Conservation (phyloP, 2,329 filamentous ascomycete genomes). For the Fusarium gaditjirri region DNA sequence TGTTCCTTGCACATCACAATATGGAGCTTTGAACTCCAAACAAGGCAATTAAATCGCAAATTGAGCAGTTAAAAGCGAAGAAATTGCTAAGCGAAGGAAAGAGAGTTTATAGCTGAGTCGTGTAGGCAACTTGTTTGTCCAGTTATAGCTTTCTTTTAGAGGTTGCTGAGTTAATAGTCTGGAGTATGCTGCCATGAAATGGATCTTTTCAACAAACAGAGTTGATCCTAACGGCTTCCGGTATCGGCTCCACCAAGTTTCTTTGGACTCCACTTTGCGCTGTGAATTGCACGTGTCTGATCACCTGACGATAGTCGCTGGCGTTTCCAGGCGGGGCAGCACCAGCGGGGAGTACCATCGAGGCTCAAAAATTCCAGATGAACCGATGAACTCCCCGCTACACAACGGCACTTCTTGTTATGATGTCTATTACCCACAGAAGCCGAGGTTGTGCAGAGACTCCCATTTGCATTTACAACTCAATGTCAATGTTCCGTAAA, state of each 20-base stretch:
- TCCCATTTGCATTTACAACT: not conserved
- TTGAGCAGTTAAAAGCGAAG: not conserved
- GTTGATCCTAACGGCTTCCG: constrained; percentile 15
- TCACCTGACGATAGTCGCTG: not conserved
- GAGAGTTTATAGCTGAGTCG: constrained; percentile 17
- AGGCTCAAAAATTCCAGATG: not conserved
- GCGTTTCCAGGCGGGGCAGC: not conserved
- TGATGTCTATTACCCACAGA: not conserved
- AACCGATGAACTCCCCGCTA: constrained; percentile 22
- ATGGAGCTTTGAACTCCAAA: constrained; percentile 1
- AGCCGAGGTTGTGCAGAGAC: not conserved
- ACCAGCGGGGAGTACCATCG: not conserved
- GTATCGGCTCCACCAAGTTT: not conserved
- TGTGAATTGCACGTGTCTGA: not conserved
- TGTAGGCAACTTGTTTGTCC: not conserved
- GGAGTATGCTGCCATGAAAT: constrained; percentile 10
- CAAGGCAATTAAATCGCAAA: not conserved
- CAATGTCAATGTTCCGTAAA: not conserved
- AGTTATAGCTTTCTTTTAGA: not conserved
- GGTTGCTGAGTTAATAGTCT: constrained; percentile 5
- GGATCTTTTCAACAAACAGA: not conserved
- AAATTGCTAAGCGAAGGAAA: constrained; percentile 4
- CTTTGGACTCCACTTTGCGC: not conserved
- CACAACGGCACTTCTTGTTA: not conserved
- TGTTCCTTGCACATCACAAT: constrained; percentile 36